Percentiles rank a stretch among this genome's conserved stretches.
These are phyloP conservation scores for Onygenales sp. DNA, from an alignment of 2,329 filamentous ascomycete genomes.

Conservation along the genomic window DNA sequence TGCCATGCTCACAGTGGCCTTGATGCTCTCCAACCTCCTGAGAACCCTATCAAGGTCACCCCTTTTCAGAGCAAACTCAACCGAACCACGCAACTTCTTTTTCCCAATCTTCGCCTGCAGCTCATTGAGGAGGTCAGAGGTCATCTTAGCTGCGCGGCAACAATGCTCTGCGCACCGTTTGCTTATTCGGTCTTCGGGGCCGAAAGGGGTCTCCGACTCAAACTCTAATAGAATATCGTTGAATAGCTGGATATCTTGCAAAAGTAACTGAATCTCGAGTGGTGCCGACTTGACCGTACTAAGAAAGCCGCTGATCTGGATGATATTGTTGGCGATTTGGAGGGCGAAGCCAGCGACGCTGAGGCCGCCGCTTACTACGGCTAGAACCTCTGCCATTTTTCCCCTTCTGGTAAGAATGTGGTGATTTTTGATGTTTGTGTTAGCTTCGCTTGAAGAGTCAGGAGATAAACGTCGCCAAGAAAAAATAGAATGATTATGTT, in stretches of 20 bases:
- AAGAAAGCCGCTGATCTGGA: not conserved
- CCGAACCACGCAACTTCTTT: not conserved
- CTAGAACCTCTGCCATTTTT: not conserved
- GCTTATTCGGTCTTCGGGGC: not conserved
- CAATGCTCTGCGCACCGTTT: not conserved
- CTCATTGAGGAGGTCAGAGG: not conserved
- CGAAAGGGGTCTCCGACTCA: not conserved
- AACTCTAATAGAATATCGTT: not conserved
- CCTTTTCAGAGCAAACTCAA: not conserved
- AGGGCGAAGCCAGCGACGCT: not conserved
- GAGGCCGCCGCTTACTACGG: not conserved
- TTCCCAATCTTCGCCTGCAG: not conserved
- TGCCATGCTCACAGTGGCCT: not conserved
- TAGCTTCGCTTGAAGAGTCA: too few relatives aligned
- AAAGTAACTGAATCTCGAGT: not conserved
- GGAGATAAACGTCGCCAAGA: too few relatives aligned
- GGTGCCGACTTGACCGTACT: not conserved
- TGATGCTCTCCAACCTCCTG: not conserved
- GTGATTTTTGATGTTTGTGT: too few relatives aligned
- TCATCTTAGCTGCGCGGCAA: not conserved
- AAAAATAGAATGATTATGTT: too few relatives aligned
- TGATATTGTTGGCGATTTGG: not conserved
- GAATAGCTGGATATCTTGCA: not conserved
- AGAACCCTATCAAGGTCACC: not conserved
- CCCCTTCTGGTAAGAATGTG: too few relatives aligned